Evolutionary conservation across 371 early-diverging fungal species (phyloP).

Genomic region (Mortierella sp.): DNA sequence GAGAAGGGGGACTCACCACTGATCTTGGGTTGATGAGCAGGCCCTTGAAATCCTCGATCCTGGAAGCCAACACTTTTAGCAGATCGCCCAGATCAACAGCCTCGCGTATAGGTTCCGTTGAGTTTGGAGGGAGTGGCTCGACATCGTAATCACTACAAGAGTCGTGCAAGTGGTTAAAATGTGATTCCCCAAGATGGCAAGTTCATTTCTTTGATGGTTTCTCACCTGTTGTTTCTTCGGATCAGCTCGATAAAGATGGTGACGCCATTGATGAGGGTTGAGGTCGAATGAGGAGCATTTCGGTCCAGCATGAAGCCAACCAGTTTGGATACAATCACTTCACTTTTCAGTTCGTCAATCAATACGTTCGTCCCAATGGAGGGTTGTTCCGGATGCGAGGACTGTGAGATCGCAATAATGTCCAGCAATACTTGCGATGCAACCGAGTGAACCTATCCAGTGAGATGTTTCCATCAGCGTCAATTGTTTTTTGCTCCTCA

Average conservation of each 20-base stretch:
- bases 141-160: constrained; percentile 64
- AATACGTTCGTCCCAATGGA: constrained; percentile 76
- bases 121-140: constrained; percentile 51
- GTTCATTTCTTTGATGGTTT: too few species aligned
- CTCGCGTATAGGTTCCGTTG: constrained; percentile 41
- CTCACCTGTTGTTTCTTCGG: constrained; percentile 85
- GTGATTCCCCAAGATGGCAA: too few species aligned
- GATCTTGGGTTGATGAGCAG: constrained; percentile 69
- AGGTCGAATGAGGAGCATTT: constrained; percentile 78
- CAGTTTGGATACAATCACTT: constrained; percentile 71
- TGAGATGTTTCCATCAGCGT: not conserved
- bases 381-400: constrained; percentile 74
- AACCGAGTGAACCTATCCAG: constrained; percentile 79
- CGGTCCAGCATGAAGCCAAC: constrained; percentile 90
- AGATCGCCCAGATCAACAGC: constrained; percentile 83
- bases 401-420: constrained; percentile 89
- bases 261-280: constrained; percentile 89
- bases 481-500: not conserved
- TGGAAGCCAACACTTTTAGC: constrained; percentile 80
- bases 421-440: constrained; percentile 92
- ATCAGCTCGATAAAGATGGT: constrained; percentile 96
- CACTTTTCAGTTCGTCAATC: constrained; percentile 86
- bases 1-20: constrained; percentile 56
- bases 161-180: not conserved
- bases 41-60: constrained; percentile 73